Conservation (phyloP, 441 rosid genomes). For the Adansonia grandidieri region DNA sequence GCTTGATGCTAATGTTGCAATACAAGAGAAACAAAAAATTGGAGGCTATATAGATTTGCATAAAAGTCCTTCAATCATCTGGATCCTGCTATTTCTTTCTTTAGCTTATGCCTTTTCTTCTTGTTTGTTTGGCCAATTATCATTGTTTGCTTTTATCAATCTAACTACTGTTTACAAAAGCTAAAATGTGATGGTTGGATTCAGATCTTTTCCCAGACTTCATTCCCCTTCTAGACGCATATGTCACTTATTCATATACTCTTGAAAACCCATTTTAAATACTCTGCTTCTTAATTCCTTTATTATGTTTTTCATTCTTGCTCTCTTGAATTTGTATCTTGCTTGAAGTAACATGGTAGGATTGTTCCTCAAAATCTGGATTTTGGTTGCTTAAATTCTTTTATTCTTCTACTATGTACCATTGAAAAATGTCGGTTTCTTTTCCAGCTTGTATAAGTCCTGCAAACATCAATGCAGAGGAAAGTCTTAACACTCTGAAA, state of each 20-base stretch:
- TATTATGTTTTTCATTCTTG: background rate
- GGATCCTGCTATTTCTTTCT: slow-evolving; percentile 14
- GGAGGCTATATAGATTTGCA: background rate
- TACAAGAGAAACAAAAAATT: background rate
- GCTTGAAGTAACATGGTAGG: background rate
- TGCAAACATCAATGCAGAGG: slow-evolving; percentile 70
- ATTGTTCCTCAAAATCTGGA: slow-evolving; percentile 3
- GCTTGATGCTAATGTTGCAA: background rate
- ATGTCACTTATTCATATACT: slow-evolving; percentile 6
- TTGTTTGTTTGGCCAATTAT: background rate
- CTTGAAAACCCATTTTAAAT: background rate
- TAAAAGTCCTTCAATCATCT: background rate
- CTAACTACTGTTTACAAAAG: background rate
- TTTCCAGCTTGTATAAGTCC: slow-evolving; percentile 71
- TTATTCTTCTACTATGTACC: slow-evolving; percentile 11
- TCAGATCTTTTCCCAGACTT: slow-evolving; percentile 8
- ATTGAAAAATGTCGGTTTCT: slow-evolving; percentile 24
- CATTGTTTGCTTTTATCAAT: slow-evolving; percentile 7
- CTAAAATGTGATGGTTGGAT: background rate
- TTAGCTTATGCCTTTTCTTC: slow-evolving; percentile 14
- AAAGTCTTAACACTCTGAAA: slow-evolving; percentile 64
- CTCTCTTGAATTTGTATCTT: background rate
- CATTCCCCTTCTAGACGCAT: background rate
- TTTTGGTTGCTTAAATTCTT: slow-evolving; percentile 13
- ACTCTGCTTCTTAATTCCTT: slow-evolving; percentile 5